Evolutionary conservation across 2,329 filamentous ascomycete genomes (phyloP).

Genomic region (Trichoderma sp.): DNA sequence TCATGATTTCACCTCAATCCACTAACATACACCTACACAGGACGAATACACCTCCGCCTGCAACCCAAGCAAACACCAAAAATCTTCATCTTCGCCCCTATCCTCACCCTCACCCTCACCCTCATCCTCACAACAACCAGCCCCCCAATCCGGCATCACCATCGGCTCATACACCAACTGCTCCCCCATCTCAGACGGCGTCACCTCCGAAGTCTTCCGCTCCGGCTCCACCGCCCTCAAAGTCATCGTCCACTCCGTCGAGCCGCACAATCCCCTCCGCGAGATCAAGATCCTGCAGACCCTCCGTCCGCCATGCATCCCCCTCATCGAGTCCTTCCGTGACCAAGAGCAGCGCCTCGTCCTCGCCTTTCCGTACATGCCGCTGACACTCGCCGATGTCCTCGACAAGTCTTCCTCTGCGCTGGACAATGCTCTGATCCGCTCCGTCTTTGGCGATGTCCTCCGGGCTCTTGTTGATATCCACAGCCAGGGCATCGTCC

Average conservation of each 20-base stretch:
- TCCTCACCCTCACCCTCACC: neutral
- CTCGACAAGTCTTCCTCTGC: conserved; percentile 45
- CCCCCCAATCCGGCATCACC: conserved; percentile 34
- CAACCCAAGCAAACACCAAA: conserved; percentile 21
- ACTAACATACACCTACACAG: conserved; percentile 40
- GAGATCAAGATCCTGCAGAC: conserved; percentile 72
- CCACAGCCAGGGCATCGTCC: conserved; percentile 75
- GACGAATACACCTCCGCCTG: conserved; percentile 56
- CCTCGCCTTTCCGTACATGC: conserved; percentile 82
- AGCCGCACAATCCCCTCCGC: conserved; percentile 78
- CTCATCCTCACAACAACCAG: neutral
- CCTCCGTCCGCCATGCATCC: conserved; percentile 58
- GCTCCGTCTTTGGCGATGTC: conserved; percentile 59
- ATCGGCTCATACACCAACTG: conserved; percentile 58
- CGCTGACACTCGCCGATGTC: conserved; percentile 67
- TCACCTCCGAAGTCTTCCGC: conserved; percentile 82
- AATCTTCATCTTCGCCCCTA: conserved; percentile 2
- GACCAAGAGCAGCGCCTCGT: conserved; percentile 70
- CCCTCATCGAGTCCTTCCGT: conserved; percentile 70
- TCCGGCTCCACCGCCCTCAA: conserved; percentile 70
- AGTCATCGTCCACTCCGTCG: conserved; percentile 70
- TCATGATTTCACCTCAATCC: neutral
- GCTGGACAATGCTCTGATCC: conserved; percentile 29
- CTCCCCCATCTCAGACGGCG: conserved; percentile 59
- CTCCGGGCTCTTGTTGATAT: conserved; percentile 70